phyloP scores from a whole-genome alignment of 495 filamentous ascomycete species.

The Penicillium cataractarum region DNA sequence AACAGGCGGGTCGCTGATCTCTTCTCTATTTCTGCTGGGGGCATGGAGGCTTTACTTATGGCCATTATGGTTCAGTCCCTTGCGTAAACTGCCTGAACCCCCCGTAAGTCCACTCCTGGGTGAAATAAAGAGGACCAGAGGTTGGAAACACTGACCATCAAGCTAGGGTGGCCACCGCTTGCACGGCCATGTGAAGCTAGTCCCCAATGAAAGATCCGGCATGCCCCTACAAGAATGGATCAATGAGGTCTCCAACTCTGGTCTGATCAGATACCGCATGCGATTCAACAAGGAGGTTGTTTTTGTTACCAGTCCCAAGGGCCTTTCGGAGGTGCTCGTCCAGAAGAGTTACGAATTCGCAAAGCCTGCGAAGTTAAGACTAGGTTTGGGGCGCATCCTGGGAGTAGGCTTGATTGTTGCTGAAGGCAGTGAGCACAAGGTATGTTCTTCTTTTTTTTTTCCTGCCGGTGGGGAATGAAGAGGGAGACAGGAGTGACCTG shows the following conservation, averaged over 20 bases:
- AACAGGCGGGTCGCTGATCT: neutral
- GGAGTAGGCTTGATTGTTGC: conserved; percentile 30
- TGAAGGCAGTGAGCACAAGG: conserved; percentile 29
- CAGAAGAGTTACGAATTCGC: conserved; percentile 29
- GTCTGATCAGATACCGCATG: conserved; percentile 31
- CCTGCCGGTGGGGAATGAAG: neutral
- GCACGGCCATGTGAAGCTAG: conserved; percentile 8
- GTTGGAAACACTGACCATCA: neutral
- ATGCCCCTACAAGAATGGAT: conserved; percentile 15
- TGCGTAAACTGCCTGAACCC: conserved; percentile 11
- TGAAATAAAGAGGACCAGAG: neutral
- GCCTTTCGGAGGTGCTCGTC: conserved; percentile 27
- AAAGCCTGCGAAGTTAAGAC: conserved; percentile 24
- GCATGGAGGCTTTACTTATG: conserved; percentile 11
- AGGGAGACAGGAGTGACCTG: neutral
- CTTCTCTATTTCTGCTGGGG: neutral
- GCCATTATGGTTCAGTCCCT: conserved; percentile 15
- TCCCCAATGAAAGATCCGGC: conserved; percentile 12
- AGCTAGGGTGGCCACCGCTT: neutral
- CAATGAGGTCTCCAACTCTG: conserved; percentile 32
- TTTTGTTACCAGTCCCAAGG: conserved; percentile 26
- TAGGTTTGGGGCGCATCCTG: conserved; percentile 20
- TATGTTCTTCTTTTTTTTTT: neutral
- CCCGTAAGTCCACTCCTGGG: neutral
- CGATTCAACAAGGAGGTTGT: conserved; percentile 29